Base-by-base conservation (phyloP, 306 rosid species). In the Benincasa hispida region DNA sequence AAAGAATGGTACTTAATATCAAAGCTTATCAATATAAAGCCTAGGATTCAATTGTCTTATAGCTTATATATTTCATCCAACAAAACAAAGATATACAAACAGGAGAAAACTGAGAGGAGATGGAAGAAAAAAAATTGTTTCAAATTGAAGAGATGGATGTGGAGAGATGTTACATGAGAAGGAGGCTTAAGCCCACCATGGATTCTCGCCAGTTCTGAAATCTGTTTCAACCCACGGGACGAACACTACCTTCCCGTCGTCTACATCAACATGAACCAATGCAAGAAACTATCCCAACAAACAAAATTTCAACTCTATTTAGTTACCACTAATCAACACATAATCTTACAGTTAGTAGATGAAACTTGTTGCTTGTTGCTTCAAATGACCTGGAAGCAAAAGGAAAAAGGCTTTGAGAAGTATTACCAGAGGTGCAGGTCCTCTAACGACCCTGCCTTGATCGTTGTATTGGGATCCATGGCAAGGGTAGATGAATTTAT, bases 201-300 rank as follows among this genome's bases (percentile, higher is more conserved):
- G 97, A 83, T 77, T 81, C 0, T 87, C 96, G 55, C 93, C 97
- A 47, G 96, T 92, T 88, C 97, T 92, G 87, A 92, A 92, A 76
- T 92, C 97, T 1, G 97, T 92, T 88, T 92, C 97, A 47, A 85
- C 87, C 97, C 97, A 92, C n/a, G 92, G 97, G 58, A 92, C 97
- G 78, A 92, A 92, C 79, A 88, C 60, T 0, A 90, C 96, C 88
- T 92, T 92, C 75, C 97, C 97, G 15, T 86, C 87, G 45, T 88
- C 96, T 21, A 85, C 11, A 81, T 91, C 96, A 74, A 87, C 87
- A 77, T 91, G 96, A 12, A 90, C 96, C 88, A 92, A 79, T 2
- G 96, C 93, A 78, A 91, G 78, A 77, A 93, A 91, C 96, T 91
- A 93, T 80, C 42, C 76, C 80, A 83, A 42, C 66, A 79, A 77